A percentile compares a stretch with the other conserved stretches of the same genome.
Conservation (phyloP, 2,329 filamentous ascomycete genomes). For the Mariannaea elegans region DNA sequence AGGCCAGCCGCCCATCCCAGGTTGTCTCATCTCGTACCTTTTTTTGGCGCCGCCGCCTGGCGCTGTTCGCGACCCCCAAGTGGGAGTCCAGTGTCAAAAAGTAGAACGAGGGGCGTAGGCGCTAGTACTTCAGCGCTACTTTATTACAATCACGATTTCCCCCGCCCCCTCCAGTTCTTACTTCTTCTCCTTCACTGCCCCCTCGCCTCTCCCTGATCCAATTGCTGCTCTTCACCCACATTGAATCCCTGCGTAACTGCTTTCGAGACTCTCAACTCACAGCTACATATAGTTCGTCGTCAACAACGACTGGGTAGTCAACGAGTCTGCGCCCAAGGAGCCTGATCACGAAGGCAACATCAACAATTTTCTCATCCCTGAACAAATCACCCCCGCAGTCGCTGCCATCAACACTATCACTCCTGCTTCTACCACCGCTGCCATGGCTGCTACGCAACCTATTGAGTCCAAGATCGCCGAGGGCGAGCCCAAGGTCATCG, state of each 20-base stretch:
- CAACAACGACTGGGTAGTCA: conserved; percentile 88
- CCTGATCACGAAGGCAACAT: conserved; percentile 84
- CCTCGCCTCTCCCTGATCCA: neutral
- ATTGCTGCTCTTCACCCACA: conserved; percentile 28
- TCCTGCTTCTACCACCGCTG: conserved; percentile 76
- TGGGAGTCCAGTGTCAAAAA: conserved; percentile 10
- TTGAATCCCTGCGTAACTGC: conserved; percentile 19
- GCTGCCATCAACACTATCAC: conserved; percentile 72
- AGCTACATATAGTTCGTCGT: conserved; percentile 80
- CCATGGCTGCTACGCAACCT: conserved; percentile 67
- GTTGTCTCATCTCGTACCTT: conserved; percentile 14
- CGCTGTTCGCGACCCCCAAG: conserved; percentile 5
- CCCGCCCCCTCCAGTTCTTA: conserved; percentile 20
- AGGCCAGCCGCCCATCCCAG: conserved; percentile 17
- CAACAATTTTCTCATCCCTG: conserved; percentile 88
- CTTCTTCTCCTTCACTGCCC: conserved; percentile 6
- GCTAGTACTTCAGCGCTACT: conserved; percentile 41
- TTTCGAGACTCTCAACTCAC: conserved; percentile 33
- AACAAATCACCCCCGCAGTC: conserved; percentile 68
- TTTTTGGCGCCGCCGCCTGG: conserved; percentile 24
- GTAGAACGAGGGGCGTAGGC: conserved; percentile 15
- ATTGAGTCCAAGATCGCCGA: conserved; percentile 53
- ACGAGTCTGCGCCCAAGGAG: conserved; percentile 82
- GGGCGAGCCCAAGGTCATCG: neutral
- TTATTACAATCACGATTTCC: conserved; percentile 34